Evolutionary conservation across 2,329 filamentous ascomycete species (phyloP).

Genomic region (Cladosporium austrohemisphaericum): DNA sequence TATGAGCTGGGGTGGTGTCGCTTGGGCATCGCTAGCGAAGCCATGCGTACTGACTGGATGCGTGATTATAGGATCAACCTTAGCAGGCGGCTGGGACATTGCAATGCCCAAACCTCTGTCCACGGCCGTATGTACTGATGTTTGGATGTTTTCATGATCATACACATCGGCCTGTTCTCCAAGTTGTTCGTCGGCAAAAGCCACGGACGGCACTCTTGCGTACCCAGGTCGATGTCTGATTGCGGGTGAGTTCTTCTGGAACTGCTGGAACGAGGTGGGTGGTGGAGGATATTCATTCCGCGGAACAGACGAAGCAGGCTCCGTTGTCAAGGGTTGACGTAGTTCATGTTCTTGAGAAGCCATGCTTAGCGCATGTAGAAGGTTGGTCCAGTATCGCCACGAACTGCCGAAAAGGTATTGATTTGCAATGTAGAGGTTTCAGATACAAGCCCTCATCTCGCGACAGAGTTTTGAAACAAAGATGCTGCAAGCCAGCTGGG

Average conservation of each 20-base stretch:
- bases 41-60: neutral
- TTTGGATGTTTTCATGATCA: constrained; percentile 26
- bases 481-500: neutral
- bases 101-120: constrained; percentile 36
- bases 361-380: too few species aligned
- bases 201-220: constrained; percentile 35
- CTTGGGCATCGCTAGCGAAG: neutral
- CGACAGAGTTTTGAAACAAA: too few species aligned
- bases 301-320: neutral
- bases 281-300: neutral
- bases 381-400: too few species aligned
- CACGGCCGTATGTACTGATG: constrained; percentile 17
- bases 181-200: constrained; percentile 32
- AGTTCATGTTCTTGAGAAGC: neutral
- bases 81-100: neutral
- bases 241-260: constrained; percentile 9
- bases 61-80: neutral
- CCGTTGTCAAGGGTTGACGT: neutral
- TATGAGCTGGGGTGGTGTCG: constrained; percentile 11
- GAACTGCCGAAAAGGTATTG: too few species aligned
- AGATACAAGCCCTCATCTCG: too few species aligned
- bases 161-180: constrained; percentile 32
- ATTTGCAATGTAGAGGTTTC: too few species aligned
- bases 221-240: constrained; percentile 34
- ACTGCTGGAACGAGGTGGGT: constrained; percentile 6